These are phyloP conservation scores for Mycena galopus DNA, from an alignment of 768 basidiomycete species.

Conservation along the genomic window DNA sequence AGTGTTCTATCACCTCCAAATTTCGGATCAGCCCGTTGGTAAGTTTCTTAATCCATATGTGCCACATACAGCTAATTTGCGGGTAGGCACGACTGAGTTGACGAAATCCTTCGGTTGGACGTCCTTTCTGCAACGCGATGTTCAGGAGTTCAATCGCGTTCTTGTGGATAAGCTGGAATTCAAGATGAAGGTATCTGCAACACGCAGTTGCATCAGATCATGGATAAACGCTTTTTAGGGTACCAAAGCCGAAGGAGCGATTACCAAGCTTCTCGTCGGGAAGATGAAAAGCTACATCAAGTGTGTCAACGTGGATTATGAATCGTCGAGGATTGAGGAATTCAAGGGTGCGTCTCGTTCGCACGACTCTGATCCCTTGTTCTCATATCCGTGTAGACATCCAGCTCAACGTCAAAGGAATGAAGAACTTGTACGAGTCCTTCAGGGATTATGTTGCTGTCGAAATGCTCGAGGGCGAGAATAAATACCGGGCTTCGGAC, in stretches of 20 bases:
- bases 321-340: conserved; percentile 93
- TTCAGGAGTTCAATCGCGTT: conserved; percentile 98
- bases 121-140: conserved; percentile 98
- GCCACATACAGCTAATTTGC: neutral
- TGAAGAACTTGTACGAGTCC: conserved; percentile 96
- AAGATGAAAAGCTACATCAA: conserved; percentile 99
- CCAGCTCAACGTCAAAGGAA: conserved; percentile 58
- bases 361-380: neutral
- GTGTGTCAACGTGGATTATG: conserved; percentile 97
- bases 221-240: conserved; percentile 61
- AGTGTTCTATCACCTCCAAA: conserved; percentile 97
- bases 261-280: conserved; percentile 93
- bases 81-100: conserved; percentile 91
- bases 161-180: conserved; percentile 96
- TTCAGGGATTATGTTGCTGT: conserved; percentile 98
- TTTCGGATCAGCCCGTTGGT: conserved; percentile 97
- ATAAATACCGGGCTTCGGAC: conserved; percentile 99
- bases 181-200: conserved; percentile 92
- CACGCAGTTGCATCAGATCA: conserved; percentile 2
- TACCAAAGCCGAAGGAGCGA: conserved; percentile 51
- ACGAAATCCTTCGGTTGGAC: conserved; percentile 99
- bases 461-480: conserved; percentile 97
- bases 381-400: conserved; percentile 73
- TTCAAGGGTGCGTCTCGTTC: conserved; percentile 81
- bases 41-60: conserved; percentile 46